phyloP scores from a whole-genome alignment of 805 yeast genomes.

The Tetrapisispora taiwanensis region DNA sequence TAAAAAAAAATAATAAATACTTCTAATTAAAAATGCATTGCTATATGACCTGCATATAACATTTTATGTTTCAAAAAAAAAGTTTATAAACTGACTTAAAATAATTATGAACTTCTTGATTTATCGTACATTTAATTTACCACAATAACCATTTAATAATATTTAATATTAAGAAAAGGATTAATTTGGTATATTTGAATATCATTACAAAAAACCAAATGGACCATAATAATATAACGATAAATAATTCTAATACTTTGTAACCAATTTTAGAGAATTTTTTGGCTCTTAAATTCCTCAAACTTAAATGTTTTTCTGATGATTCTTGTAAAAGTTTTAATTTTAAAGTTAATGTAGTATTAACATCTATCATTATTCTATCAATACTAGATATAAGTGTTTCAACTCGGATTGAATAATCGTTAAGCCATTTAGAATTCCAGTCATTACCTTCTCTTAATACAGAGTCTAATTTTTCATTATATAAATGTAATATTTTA shows the following conservation, averaged over 20 bases:
- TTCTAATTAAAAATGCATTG: neutral
- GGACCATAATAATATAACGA: slow-evolving; percentile 21
- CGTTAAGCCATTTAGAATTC: slow-evolving; percentile 24
- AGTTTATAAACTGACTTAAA: too few relatives aligned
- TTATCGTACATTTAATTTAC: slow-evolving; percentile 5
- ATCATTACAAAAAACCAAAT: slow-evolving; percentile 25
- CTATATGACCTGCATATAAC: neutral
- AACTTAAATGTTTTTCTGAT: slow-evolving; percentile 22
- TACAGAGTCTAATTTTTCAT: slow-evolving; percentile 19
- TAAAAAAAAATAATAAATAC: neutral
- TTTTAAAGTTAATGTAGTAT: slow-evolving; percentile 57
- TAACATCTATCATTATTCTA: slow-evolving; percentile 62
- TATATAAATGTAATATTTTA: slow-evolving; percentile 14
- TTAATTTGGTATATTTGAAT: slow-evolving; percentile 11
- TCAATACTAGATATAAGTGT: slow-evolving; percentile 53
- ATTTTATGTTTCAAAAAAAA: too few relatives aligned
- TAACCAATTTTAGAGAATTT: slow-evolving; percentile 17
- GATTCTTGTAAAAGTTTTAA: slow-evolving; percentile 31
- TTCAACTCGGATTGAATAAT: slow-evolving; percentile 47
- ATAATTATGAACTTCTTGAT: too few relatives aligned
- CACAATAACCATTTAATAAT: slow-evolving; percentile 20
- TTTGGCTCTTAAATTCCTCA: slow-evolving; percentile 18
- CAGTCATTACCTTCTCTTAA: slow-evolving; percentile 23
- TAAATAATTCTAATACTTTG: slow-evolving; percentile 20
- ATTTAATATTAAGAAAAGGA: slow-evolving; percentile 10